Evolutionary conservation across 2,329 filamentous ascomycete species (phyloP).

Genomic region (Verticillium isaacii): DNA sequence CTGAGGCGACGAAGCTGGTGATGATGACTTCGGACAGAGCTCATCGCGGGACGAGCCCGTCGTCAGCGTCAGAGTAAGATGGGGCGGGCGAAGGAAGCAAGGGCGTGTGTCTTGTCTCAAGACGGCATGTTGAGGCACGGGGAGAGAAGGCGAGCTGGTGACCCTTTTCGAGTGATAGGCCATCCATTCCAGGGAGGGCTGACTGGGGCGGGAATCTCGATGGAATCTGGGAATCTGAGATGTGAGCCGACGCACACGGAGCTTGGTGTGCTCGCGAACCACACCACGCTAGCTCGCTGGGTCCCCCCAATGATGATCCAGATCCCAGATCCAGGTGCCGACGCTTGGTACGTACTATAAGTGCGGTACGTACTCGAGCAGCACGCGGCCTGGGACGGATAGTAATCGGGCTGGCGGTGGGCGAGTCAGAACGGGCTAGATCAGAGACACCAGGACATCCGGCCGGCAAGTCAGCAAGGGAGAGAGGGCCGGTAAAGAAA

Average conservation of each 20-base stretch:
- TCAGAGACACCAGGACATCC: not conserved
- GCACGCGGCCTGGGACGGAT: not conserved
- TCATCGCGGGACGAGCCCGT: too few relatives aligned
- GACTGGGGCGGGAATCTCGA: not conserved
- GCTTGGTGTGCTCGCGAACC: not conserved
- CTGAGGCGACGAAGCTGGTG: too few relatives aligned
- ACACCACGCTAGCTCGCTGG: not conserved
- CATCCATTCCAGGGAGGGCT: not conserved
- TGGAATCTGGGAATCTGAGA: not conserved
- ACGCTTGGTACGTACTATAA: not conserved
- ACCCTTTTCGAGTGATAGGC: not conserved
- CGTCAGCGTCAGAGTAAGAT: too few relatives aligned
- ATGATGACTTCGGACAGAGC: too few relatives aligned
- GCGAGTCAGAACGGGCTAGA: not conserved
- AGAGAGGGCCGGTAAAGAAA: not conserved
- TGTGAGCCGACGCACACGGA: not conserved
- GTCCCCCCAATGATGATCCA: not conserved
- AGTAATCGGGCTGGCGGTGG: not conserved
- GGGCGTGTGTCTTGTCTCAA: not conserved
- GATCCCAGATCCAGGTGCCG: not conserved
- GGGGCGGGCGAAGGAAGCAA: not conserved
- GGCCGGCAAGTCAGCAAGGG: not conserved
- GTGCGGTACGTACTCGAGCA: not conserved
- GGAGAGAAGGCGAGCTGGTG: not conserved
- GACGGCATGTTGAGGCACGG: not conserved